These are phyloP conservation scores for Claviceps cyperi DNA, from an alignment of 2,329 filamentous ascomycete genomes.

Conservation along the genomic window DNA sequence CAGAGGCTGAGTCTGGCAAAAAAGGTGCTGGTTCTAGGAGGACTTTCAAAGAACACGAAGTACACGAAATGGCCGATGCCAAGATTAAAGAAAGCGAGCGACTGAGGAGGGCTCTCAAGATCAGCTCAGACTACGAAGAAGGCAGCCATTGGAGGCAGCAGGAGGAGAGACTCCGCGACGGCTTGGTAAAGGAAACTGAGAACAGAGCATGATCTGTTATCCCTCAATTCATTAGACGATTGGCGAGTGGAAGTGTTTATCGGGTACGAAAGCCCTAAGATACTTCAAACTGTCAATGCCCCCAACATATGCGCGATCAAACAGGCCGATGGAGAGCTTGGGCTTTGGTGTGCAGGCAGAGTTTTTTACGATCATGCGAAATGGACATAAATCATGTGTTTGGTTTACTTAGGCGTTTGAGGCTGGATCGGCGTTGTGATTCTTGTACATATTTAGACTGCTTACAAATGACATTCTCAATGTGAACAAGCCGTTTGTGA, in stretches of 20 bases:
- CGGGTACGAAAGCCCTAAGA: not conserved
- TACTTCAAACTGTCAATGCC: not conserved
- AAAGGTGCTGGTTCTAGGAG: slow-evolving; percentile 22
- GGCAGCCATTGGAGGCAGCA: slow-evolving; percentile 75
- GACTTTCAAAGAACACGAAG: slow-evolving; percentile 77
- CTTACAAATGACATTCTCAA: not conserved
- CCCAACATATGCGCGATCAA: not conserved
- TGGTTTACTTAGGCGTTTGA: not conserved
- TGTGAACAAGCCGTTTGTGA: not conserved
- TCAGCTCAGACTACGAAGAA: slow-evolving; percentile 73
- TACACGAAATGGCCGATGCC: slow-evolving; percentile 88
- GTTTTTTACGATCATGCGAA: not conserved
- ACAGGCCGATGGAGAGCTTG: no score
- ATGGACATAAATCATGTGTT: not conserved
- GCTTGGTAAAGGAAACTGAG: slow-evolving; percentile 24
- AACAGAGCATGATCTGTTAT: slow-evolving; percentile 2
- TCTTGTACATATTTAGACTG: not conserved
- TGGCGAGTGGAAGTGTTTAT: not conserved
- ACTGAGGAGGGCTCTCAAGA: slow-evolving; percentile 72
- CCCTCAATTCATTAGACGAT: not conserved
- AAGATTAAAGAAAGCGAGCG: slow-evolving; percentile 94
- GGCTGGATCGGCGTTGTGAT: not conserved
- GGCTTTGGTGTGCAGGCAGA: not conserved
- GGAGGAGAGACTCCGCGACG: slow-evolving; percentile 48
- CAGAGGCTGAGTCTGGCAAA: slow-evolving; percentile 22